Evolutionary conservation across 192 early-diverging fungal genomes (phyloP).

Genomic region (Spinellus fusiger): DNA sequence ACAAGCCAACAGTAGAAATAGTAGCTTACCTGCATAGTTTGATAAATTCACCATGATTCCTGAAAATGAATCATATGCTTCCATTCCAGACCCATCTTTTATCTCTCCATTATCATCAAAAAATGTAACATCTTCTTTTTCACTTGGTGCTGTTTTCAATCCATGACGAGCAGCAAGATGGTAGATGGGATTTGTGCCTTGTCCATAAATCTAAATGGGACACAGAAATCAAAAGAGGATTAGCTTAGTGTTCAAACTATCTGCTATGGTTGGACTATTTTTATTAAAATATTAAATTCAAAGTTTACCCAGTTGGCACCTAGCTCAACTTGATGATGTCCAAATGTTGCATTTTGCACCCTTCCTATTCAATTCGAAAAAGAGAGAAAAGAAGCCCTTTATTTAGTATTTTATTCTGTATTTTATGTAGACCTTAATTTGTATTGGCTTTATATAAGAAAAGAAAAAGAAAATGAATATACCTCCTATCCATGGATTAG

Average conservation of each 20-base stretch:
- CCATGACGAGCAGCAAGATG: constrained; percentile 23
- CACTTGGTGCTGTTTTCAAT: constrained; percentile 21
- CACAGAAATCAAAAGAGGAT: neutral
- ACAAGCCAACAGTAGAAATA: neutral
- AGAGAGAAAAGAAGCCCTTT: neutral
- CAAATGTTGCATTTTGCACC: constrained; percentile 18
- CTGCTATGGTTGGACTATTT: neutral
- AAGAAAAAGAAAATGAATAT: neutral
- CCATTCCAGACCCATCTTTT: neutral
- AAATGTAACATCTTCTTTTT: constrained; percentile 26
- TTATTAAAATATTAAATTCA: neutral
- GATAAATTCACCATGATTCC: constrained; percentile 1
- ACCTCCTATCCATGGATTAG: constrained; percentile 23
- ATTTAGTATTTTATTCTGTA: neutral
- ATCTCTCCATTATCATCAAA: constrained; percentile 20
- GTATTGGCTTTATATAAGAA: neutral
- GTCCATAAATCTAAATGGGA: constrained; percentile 27
- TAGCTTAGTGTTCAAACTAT: neutral
- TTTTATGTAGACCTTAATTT: neutral
- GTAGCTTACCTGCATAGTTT: constrained; percentile 23
- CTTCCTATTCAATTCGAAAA: constrained; percentile 4
- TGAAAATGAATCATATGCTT: constrained; percentile 8
- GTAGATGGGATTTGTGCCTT: constrained; percentile 35
- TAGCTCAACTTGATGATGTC: constrained; percentile 18
- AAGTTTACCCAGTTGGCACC: constrained; percentile 28